phyloP scores from a whole-genome alignment of 371 early-diverging fungal species.

The Chytridiales sp. region DNA sequence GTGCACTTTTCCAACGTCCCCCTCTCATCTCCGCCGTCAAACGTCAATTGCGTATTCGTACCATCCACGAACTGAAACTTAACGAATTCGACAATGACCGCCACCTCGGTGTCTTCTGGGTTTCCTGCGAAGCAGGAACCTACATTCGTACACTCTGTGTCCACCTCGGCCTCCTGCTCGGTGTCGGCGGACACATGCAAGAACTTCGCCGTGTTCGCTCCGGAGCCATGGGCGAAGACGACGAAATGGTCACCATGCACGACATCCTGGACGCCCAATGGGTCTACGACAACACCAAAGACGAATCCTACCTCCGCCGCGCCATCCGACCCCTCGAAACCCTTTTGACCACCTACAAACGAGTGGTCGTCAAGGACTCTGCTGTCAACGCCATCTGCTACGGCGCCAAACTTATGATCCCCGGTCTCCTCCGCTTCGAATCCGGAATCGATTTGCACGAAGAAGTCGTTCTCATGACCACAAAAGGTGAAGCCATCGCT shows the following conservation, averaged over 20 bases:
- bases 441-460: slow-evolving; percentile 93
- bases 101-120: slow-evolving; percentile 97
- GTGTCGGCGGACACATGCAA: slow-evolving; percentile 99
- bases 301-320: slow-evolving; percentile 90
- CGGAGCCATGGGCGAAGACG: slow-evolving; percentile 91
- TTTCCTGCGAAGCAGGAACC: slow-evolving; percentile 99
- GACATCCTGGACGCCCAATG: slow-evolving; percentile 99
- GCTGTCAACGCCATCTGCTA: slow-evolving; percentile 99
- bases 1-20: slow-evolving; percentile 99
- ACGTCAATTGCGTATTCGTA: slow-evolving; percentile 98
- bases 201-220: slow-evolving; percentile 98
- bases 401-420: slow-evolving; percentile 98
- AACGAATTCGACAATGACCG: slow-evolving; percentile 96
- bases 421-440: slow-evolving; percentile 97
- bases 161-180: slow-evolving; percentile 96
- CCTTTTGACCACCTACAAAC: slow-evolving; percentile 93
- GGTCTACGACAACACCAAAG: slow-evolving; percentile 93
- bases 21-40: slow-evolving; percentile 99
- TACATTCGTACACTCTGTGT: slow-evolving; percentile 99
- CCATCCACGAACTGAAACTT: slow-evolving; percentile 95
- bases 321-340: slow-evolving; percentile 97
- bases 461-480: slow-evolving; percentile 98
- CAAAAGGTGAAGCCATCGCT: slow-evolving; percentile 99
- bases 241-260: slow-evolving; percentile 98
- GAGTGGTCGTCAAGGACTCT: slow-evolving; percentile 98